These are phyloP conservation scores for Magnolia sinica DNA, from an alignment of 164 flowering plant genomes.

Conservation along the genomic window DNA sequence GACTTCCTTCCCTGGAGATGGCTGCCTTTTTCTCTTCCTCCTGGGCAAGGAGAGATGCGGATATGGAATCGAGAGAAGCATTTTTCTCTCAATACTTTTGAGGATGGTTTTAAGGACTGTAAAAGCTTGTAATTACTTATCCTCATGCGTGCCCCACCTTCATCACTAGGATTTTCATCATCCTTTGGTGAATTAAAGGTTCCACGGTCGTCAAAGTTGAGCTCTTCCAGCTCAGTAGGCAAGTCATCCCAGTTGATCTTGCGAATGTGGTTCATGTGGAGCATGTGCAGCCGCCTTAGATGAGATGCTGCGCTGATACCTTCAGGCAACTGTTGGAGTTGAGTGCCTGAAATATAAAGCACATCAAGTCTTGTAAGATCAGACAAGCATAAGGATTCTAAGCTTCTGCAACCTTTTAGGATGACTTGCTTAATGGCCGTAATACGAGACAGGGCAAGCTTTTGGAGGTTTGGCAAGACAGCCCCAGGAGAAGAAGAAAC, in stretches of 20 bases:
- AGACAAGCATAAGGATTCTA: neutral
- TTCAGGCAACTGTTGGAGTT: neutral
- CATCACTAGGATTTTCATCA: neutral
- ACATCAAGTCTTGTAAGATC: neutral
- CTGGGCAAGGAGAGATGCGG: neutral
- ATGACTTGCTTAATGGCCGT: neutral
- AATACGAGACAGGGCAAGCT: neutral
- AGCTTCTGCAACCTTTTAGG: neutral
- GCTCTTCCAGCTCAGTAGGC: neutral
- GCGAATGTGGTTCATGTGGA: neutral
- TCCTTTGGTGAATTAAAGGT: neutral
- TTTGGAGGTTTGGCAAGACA: constrained; percentile 1
- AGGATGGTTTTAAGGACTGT: neutral
- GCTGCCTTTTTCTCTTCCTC: neutral
- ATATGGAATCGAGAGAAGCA: neutral
- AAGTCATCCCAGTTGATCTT: neutral
- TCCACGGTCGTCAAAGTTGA: neutral
- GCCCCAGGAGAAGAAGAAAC: neutral
- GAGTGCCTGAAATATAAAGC: neutral
- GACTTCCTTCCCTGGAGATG: neutral
- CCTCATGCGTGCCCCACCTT: neutral
- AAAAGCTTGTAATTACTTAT: neutral
- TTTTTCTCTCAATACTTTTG: neutral
- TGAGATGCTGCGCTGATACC: neutral
- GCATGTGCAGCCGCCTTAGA: neutral